Percentiles rank a stretch among this genome's conserved stretches.
Evolutionary conservation across 352 stramenopile genomes (phyloP).

Genomic region (Globisporangium nodosum): DNA sequence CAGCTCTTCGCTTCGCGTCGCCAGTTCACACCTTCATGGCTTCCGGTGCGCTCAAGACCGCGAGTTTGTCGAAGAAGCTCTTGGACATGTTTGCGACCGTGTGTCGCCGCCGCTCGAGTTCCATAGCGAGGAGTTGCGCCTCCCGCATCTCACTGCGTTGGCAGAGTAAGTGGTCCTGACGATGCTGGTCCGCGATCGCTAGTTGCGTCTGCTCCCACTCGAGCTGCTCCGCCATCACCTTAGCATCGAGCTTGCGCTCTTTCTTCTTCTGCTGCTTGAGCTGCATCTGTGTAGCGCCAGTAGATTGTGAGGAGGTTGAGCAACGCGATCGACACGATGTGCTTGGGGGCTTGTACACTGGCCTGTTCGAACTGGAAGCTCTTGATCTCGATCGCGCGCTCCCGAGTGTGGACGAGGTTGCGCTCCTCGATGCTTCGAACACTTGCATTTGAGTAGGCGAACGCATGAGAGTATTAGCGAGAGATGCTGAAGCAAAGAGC

Average conservation of each 20-base stretch:
- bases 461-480: background rate
- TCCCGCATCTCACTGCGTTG: conserved; percentile 19
- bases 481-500: background rate
- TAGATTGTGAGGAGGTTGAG: background rate
- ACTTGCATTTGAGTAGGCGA: background rate
- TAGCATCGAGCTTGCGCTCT: conserved; percentile 24
- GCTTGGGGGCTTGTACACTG: background rate
- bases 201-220: conserved; percentile 33
- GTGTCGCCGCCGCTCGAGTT: conserved; percentile 24
- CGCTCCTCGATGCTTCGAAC: conserved; percentile 8
- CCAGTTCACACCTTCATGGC: conserved; percentile 21
- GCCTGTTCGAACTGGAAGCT: conserved; percentile 18
- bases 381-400: conserved; percentile 10
- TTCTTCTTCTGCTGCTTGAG: conserved; percentile 13
- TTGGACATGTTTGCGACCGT: conserved; percentile 21
- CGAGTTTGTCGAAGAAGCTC: conserved; percentile 45
- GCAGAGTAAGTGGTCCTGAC: conserved; percentile 2
- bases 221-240: conserved; percentile 24
- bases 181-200: conserved; percentile 12
- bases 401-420: conserved; percentile 2
- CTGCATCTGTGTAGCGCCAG: conserved; percentile 16
- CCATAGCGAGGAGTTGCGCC: conserved; percentile 16
- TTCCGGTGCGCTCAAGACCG: conserved; percentile 20
- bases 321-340: background rate
- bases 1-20: no score